Base-by-base conservation (phyloP, 1,139 yeast genomes). In the Blastobotrys serpentis region DNA sequence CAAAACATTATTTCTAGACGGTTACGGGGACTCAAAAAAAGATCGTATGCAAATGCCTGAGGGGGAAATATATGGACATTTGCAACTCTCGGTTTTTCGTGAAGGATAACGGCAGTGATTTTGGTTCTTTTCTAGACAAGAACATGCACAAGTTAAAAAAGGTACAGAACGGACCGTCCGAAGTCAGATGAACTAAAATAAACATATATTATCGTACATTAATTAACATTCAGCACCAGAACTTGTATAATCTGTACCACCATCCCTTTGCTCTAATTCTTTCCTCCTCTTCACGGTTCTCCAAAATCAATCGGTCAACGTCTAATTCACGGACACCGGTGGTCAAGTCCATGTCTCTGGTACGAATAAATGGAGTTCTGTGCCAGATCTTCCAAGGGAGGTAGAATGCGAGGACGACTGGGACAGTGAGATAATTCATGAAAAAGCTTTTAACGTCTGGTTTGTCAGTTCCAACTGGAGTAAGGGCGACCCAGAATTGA, bases 401-500 rank as follows among this genome's bases (percentile, higher is more conserved):
- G 65, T 72, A 79, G 61, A 73, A 72, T 16, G 65, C 67, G 7
- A 79, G 26, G 56, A 77, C 73, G 45, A 80, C 74, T 13, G 78
- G 77, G 23, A 72, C 73, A 51, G 83, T 80, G 60, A 80, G 65
- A 63, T 78, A 80, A 51, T 72, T 63, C 62, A 70, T 65, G 70
- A 81, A 80, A 66, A 81, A 80, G 47, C 60, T 59, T 40, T 33
- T 17, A 33, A 64, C 73, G 34, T 61, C 53, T 21, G 47, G 47
- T 63, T 79, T 82, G 62, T 38, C 48, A 5, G 68, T 63, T 4
- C 86, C 86, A 51, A 81, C 64, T 52, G 94, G 92, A 70, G 73
- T 81, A 47, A 85, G 69, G 2, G 92, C 86, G 47, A 83, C 75
- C 88, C 90, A 84, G 71, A 84, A 82, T 71, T 86, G 95, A 33